phyloP scores from a whole-genome alignment of 805 yeast species.

The Hyphopichia homilentoma region DNA sequence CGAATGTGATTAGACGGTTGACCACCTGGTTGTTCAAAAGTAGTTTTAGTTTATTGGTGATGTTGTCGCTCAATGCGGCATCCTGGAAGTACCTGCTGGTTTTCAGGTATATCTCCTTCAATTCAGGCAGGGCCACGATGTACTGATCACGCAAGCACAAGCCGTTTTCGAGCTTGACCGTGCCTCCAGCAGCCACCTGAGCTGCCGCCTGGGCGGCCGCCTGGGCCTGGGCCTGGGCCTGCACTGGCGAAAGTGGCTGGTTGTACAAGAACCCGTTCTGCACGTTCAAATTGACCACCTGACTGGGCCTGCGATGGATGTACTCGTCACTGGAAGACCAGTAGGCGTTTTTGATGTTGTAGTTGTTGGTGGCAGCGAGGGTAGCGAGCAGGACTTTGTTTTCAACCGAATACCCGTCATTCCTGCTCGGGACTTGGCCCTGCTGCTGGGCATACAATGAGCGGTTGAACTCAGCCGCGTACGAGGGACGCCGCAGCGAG shows the following conservation, averaged over 20 bases:
- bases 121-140: slow-evolving; percentile 57
- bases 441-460: too few species aligned
- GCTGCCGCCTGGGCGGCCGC: too few species aligned
- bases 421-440: too few species aligned
- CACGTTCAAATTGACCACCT: slow-evolving; percentile 20
- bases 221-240: too few species aligned
- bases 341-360: slow-evolving; percentile 13
- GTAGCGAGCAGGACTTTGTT: slow-evolving; percentile 15
- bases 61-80: slow-evolving; percentile 19
- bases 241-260: slow-evolving; percentile 16
- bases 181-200: slow-evolving; percentile 1
- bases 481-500: slow-evolving; percentile 68
- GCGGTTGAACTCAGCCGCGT: slow-evolving; percentile 72
- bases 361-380: slow-evolving; percentile 27
- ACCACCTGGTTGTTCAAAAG: slow-evolving; percentile 26
- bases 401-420: neutral
- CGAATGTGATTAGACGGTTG: slow-evolving; percentile 30
- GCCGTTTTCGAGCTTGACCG: slow-evolving; percentile 57
- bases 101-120: slow-evolving; percentile 46
- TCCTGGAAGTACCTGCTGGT: slow-evolving; percentile 53
- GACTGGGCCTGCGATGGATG: slow-evolving; percentile 16
- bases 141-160: slow-evolving; percentile 50
- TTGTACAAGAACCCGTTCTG: slow-evolving; percentile 37
- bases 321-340: slow-evolving; percentile 10
- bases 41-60: slow-evolving; percentile 22